Evolutionary conservation across 495 filamentous ascomycete genomes (phyloP).

Genomic region (Elaphomyces granulatus): DNA sequence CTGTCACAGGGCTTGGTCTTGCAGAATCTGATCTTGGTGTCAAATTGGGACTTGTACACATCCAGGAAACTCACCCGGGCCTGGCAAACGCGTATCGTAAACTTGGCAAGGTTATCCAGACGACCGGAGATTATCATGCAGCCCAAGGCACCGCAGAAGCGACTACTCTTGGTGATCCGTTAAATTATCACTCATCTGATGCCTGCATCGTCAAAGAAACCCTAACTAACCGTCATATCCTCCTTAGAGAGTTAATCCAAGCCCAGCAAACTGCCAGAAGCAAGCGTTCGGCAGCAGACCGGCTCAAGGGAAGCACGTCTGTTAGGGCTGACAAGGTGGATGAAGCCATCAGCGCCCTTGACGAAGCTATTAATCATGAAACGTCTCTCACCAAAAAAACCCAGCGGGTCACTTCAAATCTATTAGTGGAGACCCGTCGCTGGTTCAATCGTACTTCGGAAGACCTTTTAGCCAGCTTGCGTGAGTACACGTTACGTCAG

Average conservation of each 20-base stretch:
- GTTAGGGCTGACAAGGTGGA: conserved; percentile 91
- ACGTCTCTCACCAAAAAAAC: conserved; percentile 67
- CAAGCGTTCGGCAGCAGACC: conserved; percentile 71
- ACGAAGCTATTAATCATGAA: conserved; percentile 73
- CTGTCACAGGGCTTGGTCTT: conserved; percentile 60
- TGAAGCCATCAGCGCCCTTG: conserved; percentile 76
- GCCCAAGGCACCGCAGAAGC: conserved; percentile 95
- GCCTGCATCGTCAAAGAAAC: conserved; percentile 99
- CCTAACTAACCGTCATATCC: conserved; percentile 93
- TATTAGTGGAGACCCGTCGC: conserved; percentile 73
- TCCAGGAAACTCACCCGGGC: conserved; percentile 80
- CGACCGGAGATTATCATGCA: conserved; percentile 88
- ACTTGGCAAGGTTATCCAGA: conserved; percentile 83
- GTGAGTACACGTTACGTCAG: conserved; percentile 85
- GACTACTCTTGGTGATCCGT: conserved; percentile 82
- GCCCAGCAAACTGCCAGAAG: conserved; percentile 68
- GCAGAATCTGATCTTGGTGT: conserved; percentile 89
- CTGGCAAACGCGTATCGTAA: conserved; percentile 85
- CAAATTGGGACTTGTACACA: conserved; percentile 68
- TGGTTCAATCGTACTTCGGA: conserved; percentile 82
- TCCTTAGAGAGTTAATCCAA: conserved; percentile 85
- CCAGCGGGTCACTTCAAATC: conserved; percentile 72
- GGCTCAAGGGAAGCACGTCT: conserved; percentile 67
- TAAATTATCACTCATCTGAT: conserved; percentile 90
- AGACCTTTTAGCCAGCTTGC: conserved; percentile 64